These are phyloP conservation scores for Onygenales sp. DNA, from an alignment of 2,329 filamentous ascomycete genomes.

Conservation along the genomic window DNA sequence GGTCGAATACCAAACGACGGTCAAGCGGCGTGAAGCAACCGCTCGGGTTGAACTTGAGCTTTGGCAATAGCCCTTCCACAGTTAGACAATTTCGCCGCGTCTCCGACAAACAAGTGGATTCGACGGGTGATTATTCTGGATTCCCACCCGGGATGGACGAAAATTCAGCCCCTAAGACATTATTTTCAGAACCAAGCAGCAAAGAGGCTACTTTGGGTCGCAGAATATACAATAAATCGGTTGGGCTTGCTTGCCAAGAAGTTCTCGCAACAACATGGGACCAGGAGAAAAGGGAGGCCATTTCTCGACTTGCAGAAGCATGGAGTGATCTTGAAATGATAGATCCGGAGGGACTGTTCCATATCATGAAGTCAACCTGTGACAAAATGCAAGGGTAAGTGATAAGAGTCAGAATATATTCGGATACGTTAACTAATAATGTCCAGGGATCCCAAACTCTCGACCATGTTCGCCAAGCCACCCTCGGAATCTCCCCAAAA, in stretches of 20 bases:
- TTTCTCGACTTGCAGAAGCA: conserved; percentile 74
- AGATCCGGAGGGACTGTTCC: conserved; percentile 83
- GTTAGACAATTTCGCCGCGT: conserved; percentile 86
- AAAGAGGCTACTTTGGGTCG: conserved; percentile 80
- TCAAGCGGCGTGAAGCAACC: conserved; percentile 59
- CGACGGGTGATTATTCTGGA: conserved; percentile 16
- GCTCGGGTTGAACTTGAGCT: conserved; percentile 80
- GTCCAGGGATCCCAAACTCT: conserved; percentile 22
- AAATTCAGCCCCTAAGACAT: conserved; percentile 28
- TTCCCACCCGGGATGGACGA: conserved; percentile 26
- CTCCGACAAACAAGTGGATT: conserved; percentile 51
- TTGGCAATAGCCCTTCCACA: conserved; percentile 86
- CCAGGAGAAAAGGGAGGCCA: conserved; percentile 67
- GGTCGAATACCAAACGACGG: conserved; percentile 31
- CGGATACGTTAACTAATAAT: background rate
- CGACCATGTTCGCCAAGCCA: conserved; percentile 15
- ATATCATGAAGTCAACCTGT: conserved; percentile 69
- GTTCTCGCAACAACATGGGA: conserved; percentile 68
- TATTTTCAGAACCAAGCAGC: conserved; percentile 31
- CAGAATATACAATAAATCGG: conserved; percentile 67
- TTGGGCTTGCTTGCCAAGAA: conserved; percentile 78
- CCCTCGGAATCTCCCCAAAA: conserved; percentile 36
- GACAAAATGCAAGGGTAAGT: conserved; percentile 52
- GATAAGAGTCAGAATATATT: background rate
- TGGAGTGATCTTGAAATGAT: conserved; percentile 75